phyloP scores from a whole-genome alignment of 176 grass and related monocot genomes.

The Musa schizocarpa region DNA sequence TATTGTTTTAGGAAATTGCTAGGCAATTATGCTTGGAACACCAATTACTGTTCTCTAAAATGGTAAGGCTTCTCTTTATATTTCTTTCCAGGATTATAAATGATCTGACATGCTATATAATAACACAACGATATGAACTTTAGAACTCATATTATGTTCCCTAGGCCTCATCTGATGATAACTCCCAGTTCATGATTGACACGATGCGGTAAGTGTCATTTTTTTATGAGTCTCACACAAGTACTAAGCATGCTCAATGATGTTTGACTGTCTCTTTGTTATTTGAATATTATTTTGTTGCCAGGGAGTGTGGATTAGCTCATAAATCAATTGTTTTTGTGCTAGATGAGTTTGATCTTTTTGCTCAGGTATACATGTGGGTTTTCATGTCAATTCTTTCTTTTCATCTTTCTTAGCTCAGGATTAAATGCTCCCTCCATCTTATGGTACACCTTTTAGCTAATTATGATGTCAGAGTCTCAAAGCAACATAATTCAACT shows the following conservation, averaged over 20 bases:
- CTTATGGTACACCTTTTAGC: not conserved
- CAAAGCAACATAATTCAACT: not conserved
- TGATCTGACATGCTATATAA: not conserved
- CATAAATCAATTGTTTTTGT: slow-evolving; percentile 73
- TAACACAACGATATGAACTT: not conserved
- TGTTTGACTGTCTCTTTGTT: not conserved
- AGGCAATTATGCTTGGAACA: slow-evolving; percentile 87
- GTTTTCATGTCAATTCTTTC: not conserved
- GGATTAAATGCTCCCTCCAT: not conserved
- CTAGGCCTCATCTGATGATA: slow-evolving; percentile 96
- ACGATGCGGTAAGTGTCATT: slow-evolving; percentile 47
- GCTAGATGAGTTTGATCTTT: slow-evolving; percentile 89
- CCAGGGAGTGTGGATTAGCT: slow-evolving; percentile 81
- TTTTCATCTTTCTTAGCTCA: not conserved
- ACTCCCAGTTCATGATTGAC: slow-evolving; percentile 82
- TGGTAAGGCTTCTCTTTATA: slow-evolving; percentile 34
- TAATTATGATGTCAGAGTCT: not conserved
- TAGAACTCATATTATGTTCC: slow-evolving; percentile 15
- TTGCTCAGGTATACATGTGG: slow-evolving; percentile 55
- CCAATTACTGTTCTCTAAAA: slow-evolving; percentile 88
- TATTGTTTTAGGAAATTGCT: slow-evolving; percentile 72
- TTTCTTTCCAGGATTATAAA: not conserved
- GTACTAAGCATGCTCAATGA: slow-evolving; percentile 8
- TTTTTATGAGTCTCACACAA: not conserved
- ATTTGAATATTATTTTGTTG: slow-evolving; percentile 4